Evolutionary conservation across 495 filamentous ascomycete species (phyloP).

Genomic region (Aeminium ludgeri): DNA sequence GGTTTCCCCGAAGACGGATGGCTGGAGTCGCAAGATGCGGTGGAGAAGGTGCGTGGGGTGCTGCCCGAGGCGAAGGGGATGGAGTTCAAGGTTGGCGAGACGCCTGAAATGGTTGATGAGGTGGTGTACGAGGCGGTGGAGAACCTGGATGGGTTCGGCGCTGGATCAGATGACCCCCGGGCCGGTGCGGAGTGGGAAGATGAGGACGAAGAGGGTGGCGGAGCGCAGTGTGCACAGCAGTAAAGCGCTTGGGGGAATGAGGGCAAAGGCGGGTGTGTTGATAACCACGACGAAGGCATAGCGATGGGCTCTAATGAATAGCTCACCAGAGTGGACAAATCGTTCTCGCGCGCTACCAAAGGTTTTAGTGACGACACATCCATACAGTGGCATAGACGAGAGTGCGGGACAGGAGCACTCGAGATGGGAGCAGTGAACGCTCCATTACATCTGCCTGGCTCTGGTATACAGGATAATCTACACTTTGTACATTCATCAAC

Average conservation of each 20-base stretch:
- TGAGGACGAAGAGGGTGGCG: slow-evolving; percentile 41
- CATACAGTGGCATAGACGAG: no score
- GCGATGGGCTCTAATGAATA: no score
- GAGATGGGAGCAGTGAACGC: no score
- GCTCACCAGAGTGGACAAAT: no score
- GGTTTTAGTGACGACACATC: background rate
- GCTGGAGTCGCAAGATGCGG: slow-evolving; percentile 48
- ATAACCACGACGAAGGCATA: no score
- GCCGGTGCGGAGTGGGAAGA: slow-evolving; percentile 67
- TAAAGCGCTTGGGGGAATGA: no score
- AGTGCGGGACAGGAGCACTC: no score
- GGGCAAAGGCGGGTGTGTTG: no score
- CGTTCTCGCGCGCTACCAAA: no score
- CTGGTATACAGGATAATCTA: no score
- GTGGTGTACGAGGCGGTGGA: slow-evolving; percentile 70
- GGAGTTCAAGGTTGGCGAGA: slow-evolving; percentile 31
- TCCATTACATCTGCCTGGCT: no score
- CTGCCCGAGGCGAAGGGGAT: slow-evolving; percentile 39
- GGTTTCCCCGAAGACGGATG: slow-evolving; percentile 79
- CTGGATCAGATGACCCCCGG: slow-evolving; percentile 48
- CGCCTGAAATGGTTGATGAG: slow-evolving; percentile 67
- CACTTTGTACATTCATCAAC: no score
- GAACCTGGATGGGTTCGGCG: slow-evolving; percentile 59
- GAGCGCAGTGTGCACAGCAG: slow-evolving; percentile 69
- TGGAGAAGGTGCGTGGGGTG: slow-evolving; percentile 52